A percentile compares a stretch with the other conserved stretches of the same genome.
phyloP scores from a whole-genome alignment of 2,329 filamentous ascomycete genomes.

The Botrytis squamosa region DNA sequence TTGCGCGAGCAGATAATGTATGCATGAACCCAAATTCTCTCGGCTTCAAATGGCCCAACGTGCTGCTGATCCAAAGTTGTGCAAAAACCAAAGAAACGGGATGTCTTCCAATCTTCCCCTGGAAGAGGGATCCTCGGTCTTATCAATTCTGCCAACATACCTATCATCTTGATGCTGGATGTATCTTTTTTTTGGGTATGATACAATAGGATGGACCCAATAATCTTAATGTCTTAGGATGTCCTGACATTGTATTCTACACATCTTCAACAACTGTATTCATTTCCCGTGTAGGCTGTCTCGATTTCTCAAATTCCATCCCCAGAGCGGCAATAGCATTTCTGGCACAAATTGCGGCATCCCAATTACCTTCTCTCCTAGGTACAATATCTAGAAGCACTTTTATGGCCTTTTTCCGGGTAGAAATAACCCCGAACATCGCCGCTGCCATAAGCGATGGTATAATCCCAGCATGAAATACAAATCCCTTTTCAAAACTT shows the following conservation, averaged over 20 bases:
- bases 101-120: background rate
- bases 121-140: too few relatives aligned
- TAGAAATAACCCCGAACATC: background rate
- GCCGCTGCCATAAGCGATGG: background rate
- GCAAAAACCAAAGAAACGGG: too few relatives aligned
- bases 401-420: constrained; percentile 5
- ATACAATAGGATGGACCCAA: background rate
- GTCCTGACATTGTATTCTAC: background rate
- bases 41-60: background rate
- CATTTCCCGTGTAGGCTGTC: background rate
- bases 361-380: constrained; percentile 19
- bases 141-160: background rate
- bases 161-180: background rate
- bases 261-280: background rate
- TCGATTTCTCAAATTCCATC: background rate
- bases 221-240: background rate
- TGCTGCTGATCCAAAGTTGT: background rate
- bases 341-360: constrained; percentile 5
- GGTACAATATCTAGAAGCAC: constrained; percentile 15
- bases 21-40: too few relatives aligned
- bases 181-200: background rate
- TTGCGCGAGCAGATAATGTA: background rate
- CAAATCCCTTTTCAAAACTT: constrained; percentile 11
- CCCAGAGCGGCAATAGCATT: constrained; percentile 9
- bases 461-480: constrained; percentile 13